These are phyloP conservation scores for Emergomyces orientalis DNA, from an alignment of 2,329 filamentous ascomycete genomes.

Conservation along the genomic window DNA sequence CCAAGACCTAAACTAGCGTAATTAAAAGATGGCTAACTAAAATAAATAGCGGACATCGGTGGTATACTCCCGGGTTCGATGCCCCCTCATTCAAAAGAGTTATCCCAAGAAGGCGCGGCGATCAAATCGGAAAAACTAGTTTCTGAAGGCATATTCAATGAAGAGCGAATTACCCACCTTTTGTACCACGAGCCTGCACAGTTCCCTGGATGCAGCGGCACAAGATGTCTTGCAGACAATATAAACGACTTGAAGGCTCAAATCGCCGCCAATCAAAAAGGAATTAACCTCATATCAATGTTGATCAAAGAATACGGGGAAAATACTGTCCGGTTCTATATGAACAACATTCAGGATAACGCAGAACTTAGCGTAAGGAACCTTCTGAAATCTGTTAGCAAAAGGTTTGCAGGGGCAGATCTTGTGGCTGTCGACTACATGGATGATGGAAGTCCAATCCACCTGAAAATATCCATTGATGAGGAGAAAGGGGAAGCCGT, in stretches of 20 bases:
- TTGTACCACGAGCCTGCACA: conserved; percentile 61
- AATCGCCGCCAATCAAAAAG: conserved; percentile 72
- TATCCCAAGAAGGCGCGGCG: conserved; percentile 56
- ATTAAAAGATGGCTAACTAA: conserved; percentile 11
- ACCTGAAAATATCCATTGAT: conserved; percentile 62
- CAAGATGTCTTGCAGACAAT: conserved; percentile 66
- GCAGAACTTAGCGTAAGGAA: conserved; percentile 63
- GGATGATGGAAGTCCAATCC: conserved; percentile 74
- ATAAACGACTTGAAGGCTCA: conserved; percentile 75
- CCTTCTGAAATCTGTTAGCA: conserved; percentile 58
- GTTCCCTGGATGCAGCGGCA: conserved; percentile 64
- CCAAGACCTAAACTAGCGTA: not conserved
- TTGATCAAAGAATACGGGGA: conserved; percentile 67
- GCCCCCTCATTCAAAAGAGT: conserved; percentile 61
- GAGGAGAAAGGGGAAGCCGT: conserved; percentile 59
- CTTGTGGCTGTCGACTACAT: conserved; percentile 66
- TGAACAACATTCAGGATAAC: conserved; percentile 68
- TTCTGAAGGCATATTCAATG: conserved; percentile 62
- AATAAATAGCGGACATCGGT: conserved; percentile 56
- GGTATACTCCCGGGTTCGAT: conserved; percentile 69
- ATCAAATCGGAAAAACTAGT: conserved; percentile 58
- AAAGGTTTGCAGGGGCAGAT: conserved; percentile 54
- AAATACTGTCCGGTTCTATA: conserved; percentile 65
- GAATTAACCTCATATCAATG: conserved; percentile 60
- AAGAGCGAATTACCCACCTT: conserved; percentile 58